A percentile compares a stretch with the other conserved stretches of the same genome.
These are phyloP conservation scores for Aspergillus mulundensis DNA, from an alignment of 495 filamentous ascomycete species.

Conservation along the genomic window DNA sequence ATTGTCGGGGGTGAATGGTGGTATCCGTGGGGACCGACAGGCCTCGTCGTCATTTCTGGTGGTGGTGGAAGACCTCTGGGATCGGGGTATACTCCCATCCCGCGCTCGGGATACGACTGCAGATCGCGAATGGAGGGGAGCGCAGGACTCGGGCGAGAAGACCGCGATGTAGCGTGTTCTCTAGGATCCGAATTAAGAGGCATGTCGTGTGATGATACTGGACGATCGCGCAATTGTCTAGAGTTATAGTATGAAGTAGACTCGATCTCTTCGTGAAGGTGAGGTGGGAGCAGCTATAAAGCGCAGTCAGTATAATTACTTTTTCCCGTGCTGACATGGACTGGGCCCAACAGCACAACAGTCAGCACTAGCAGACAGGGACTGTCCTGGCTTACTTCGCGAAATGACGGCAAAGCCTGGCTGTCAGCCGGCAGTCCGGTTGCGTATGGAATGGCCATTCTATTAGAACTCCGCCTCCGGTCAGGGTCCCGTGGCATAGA, in stretches of 20 bases:
- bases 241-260: conserved; percentile 38
- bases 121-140: conserved; percentile 43
- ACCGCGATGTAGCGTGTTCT: conserved; percentile 17
- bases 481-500: conserved; percentile 41
- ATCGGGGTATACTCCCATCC: conserved; percentile 28
- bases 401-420: conserved; percentile 43
- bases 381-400: conserved; percentile 35
- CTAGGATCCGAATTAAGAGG: conserved; percentile 10
- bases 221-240: conserved; percentile 33
- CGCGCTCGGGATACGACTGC: conserved; percentile 32
- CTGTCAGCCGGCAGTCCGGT: conserved; percentile 32
- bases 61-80: conserved; percentile 25
- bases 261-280: conserved; percentile 47
- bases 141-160: conserved; percentile 37
- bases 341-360: neutral
- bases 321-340: neutral
- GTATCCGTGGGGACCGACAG: conserved; percentile 13
- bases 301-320: conserved; percentile 11
- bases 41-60: conserved; percentile 25
- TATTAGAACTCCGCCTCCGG: conserved; percentile 33
- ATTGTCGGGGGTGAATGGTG: conserved; percentile 9
- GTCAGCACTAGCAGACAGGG: conserved; percentile 7
- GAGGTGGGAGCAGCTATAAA: conserved; percentile 39
- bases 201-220: conserved; percentile 32
- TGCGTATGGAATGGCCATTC: conserved; percentile 46